phyloP scores from a whole-genome alignment of 805 yeast genomes.

The Lipomyces yamanashiensis region DNA sequence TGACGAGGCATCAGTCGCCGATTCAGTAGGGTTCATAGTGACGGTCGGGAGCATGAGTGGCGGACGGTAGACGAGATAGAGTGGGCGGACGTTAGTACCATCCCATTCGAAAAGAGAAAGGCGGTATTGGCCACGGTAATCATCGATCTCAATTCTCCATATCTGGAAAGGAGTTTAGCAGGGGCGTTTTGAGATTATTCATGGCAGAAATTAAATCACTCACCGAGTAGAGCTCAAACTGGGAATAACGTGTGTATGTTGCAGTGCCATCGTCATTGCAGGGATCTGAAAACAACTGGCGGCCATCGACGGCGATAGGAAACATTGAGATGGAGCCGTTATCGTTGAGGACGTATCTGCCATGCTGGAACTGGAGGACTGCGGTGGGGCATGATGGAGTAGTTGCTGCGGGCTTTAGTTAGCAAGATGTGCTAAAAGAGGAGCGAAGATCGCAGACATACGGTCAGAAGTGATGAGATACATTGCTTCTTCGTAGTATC shows the following conservation, averaged over 20 bases:
- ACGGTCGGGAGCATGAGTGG: constrained; percentile 94
- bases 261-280: constrained; percentile 55
- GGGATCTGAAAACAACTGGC: constrained; percentile 88
- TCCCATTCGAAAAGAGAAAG: constrained; percentile 71
- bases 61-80: constrained; percentile 90
- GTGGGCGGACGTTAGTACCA: constrained; percentile 81
- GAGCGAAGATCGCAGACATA: constrained; percentile 14
- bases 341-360: constrained; percentile 63
- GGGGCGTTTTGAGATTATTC: background rate
- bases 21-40: constrained; percentile 81
- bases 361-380: constrained; percentile 85
- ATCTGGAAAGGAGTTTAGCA: constrained; percentile 7
- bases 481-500: constrained; percentile 85
- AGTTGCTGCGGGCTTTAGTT: constrained; percentile 38
- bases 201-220: background rate
- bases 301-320: constrained; percentile 87
- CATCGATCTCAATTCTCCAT: constrained; percentile 61
- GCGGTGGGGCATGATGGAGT: constrained; percentile 86
- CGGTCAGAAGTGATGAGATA: constrained; percentile 79
- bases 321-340: constrained; percentile 72
- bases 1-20: constrained; percentile 43
- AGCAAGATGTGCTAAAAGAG: background rate
- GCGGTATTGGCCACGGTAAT: constrained; percentile 81
- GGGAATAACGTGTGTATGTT: constrained; percentile 71
- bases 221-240: constrained; percentile 49